A percentile compares a stretch with the other conserved stretches of the same genome.
Conservation (phyloP, 2,329 filamentous ascomycete genomes). For the Fonsecaea pedrosoi region DNA sequence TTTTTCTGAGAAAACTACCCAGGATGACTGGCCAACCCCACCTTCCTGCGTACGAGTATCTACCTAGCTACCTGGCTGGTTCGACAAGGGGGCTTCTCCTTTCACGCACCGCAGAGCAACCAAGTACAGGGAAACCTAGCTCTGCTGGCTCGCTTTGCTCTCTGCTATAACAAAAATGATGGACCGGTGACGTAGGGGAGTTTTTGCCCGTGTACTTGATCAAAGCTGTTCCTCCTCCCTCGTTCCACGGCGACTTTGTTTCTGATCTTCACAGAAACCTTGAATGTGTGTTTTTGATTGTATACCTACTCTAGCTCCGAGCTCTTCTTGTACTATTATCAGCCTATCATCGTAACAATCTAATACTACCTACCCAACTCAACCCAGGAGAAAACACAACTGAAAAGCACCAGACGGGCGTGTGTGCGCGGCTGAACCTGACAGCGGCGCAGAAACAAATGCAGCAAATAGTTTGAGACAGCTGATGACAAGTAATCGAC, state of each 20-base stretch:
- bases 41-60: too few species aligned
- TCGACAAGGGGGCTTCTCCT: background rate
- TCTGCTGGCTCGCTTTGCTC: background rate
- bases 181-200: background rate
- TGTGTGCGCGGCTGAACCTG: slow-evolving; percentile 13
- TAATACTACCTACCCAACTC: background rate
- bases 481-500: slow-evolving; percentile 39
- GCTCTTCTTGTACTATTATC: slow-evolving; percentile 2
- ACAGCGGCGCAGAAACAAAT: slow-evolving; percentile 21
- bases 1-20: background rate
- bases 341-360: background rate
- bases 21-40: too few species aligned
- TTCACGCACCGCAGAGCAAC: background rate
- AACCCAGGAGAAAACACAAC: background rate
- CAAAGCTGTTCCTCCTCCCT: slow-evolving; percentile 1
- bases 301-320: background rate
- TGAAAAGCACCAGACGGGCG: too few species aligned
- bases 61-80: background rate
- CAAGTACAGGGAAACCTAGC: background rate
- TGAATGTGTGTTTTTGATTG: background rate
- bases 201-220: background rate
- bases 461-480: slow-evolving; percentile 28
- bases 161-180: background rate
- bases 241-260: background rate
- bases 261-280: background rate